Base-by-base conservation (phyloP, 2,329 filamentous ascomycete genomes). In the Aspergillus melleus region DNA sequence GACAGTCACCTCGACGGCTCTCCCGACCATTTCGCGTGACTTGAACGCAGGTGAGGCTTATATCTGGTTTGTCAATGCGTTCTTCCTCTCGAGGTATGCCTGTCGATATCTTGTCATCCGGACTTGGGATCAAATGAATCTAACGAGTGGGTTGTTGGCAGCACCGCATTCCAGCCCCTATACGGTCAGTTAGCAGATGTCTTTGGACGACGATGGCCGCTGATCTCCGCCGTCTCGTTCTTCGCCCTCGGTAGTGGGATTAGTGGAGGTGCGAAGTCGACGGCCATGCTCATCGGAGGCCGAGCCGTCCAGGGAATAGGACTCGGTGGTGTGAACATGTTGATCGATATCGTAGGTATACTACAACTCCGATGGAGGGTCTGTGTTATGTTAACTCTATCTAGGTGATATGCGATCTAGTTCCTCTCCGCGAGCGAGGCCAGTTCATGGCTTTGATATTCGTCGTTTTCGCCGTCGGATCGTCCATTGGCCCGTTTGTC, bases 401-500 rank as follows among this genome's bases (percentile, higher is more conserved):
- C 36, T 42, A 42, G 36, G 36, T 42, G 14, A n/a, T 82, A 2
- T 77, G 77, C 12, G 80, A 83, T 60, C 70, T 82, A 42, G 76
- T 81, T 3, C 77, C 79, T 10, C 68, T 82, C 24, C 61, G 72
- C 12, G 69, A 75, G 22, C 62, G 70, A 29, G 68, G 68, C 1
- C 70, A 70, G 10, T 74, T 68, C 55, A 57, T 73, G 26, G 66
- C 64, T 6, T 56, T 69, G 36, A 61, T 74, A 8, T 58, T 67
- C 8, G 60, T 55, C 14, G 47, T 66, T 3, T 62, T 59, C 42
- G 61, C 66, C 2, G 32, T 84, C 10, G 81, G 80, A 1, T 66
- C 81, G n/a, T 74, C 79, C 0, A 57, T 74, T 0, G 84, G 83
- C 0, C 83, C 83, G 1, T 64, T 85, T 14, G 61, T 75, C 9